phyloP scores from a whole-genome alignment of 805 yeast species.

The Kazachstania kunashirensis region DNA sequence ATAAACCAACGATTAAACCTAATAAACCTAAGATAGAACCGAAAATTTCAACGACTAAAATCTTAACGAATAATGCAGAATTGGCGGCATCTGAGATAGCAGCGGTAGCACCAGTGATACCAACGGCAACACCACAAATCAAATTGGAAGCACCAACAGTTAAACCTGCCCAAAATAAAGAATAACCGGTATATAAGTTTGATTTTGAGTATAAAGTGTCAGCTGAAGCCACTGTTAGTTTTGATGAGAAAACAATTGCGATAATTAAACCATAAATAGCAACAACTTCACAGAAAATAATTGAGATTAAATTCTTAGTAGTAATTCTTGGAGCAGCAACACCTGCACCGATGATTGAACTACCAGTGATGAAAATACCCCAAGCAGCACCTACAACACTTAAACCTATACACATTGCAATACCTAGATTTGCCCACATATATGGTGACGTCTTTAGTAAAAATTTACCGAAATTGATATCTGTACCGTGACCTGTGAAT shows the following conservation, averaged over 20 bases:
- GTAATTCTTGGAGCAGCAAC: slow-evolving; percentile 96
- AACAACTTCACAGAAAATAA: slow-evolving; percentile 97
- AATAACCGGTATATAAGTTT: slow-evolving; percentile 87
- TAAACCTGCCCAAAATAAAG: slow-evolving; percentile 95
- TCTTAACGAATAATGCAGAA: slow-evolving; percentile 87
- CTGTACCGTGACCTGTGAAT: slow-evolving; percentile 87
- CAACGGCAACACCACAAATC: slow-evolving; percentile 95
- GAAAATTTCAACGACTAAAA: slow-evolving; percentile 92
- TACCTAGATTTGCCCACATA: slow-evolving; percentile 93
- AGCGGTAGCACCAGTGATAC: slow-evolving; percentile 97
- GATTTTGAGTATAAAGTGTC: slow-evolving; percentile 60
- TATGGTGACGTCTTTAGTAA: slow-evolving; percentile 82
- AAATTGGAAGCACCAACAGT: slow-evolving; percentile 91
- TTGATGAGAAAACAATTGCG: slow-evolving; percentile 94
- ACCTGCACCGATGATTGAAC: slow-evolving; percentile 94
- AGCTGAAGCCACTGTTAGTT: slow-evolving; percentile 58
- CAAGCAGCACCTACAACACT: slow-evolving; percentile 97
- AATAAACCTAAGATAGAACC: slow-evolving; percentile 93
- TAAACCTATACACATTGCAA: slow-evolving; percentile 82
- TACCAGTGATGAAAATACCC: slow-evolving; percentile 96
- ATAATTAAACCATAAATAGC: slow-evolving; percentile 96
- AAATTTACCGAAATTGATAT: slow-evolving; percentile 85
- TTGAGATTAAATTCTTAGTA: slow-evolving; percentile 90
- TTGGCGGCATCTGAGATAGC: slow-evolving; percentile 98
- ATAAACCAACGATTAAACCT: slow-evolving; percentile 91